Percentiles rank a stretch among this genome's conserved stretches.
phyloP scores from a whole-genome alignment of 2,329 filamentous ascomycete genomes.

The Arthrinium puccinioides region DNA sequence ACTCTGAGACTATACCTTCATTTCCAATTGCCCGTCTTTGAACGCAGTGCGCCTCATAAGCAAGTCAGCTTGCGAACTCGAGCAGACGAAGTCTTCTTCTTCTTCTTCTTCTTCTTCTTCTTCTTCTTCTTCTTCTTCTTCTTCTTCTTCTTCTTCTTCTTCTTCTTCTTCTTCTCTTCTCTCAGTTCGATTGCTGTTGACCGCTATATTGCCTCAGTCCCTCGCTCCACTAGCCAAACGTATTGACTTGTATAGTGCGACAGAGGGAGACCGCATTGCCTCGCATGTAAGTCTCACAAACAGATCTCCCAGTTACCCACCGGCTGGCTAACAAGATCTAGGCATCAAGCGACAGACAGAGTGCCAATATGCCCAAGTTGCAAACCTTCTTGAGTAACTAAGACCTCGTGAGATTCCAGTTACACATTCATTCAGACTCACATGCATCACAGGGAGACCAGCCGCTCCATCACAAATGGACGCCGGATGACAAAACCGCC shows the following conservation, averaged over 20 bases:
- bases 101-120: no score
- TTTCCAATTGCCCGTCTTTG: no score
- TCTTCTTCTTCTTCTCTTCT: not conserved
- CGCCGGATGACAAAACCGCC: slow-evolving; percentile 88
- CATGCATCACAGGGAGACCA: slow-evolving; percentile 44
- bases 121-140: no score
- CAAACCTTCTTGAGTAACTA: slow-evolving; percentile 67
- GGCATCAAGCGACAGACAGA: slow-evolving; percentile 71
- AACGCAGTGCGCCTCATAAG: no score
- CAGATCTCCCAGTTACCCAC: not conserved
- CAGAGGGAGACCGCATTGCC: slow-evolving; percentile 60
- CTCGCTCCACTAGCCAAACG: no score
- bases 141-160: no score
- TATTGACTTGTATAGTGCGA: slow-evolving; percentile 69
- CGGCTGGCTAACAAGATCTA: slow-evolving; percentile 14
- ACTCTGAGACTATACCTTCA: no score
- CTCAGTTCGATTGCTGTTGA: not conserved
- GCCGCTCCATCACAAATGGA: slow-evolving; percentile 62
- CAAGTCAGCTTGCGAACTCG: no score
- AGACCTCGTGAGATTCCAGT: not conserved
- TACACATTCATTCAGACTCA: slow-evolving; percentile 5
- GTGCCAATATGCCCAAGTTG: slow-evolving; percentile 69
- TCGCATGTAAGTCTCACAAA: slow-evolving; percentile 46
- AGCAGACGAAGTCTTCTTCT: no score
- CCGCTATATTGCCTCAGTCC: not conserved